Conservation (phyloP, 1,284 basidiomycete genomes). For the Ganoderma boninense region DNA sequence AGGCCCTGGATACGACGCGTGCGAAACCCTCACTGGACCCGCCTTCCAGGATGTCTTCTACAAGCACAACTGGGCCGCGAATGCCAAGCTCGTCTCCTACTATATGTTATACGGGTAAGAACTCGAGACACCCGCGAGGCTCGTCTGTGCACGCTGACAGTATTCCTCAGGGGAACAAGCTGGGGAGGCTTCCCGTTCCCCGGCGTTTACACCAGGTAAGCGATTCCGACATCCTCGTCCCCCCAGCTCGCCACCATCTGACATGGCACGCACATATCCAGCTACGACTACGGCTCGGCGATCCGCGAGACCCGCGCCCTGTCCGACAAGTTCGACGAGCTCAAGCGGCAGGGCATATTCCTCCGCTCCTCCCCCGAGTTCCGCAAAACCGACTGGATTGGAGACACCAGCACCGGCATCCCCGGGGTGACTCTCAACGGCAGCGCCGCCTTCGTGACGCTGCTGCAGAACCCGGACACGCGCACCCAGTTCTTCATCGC, state of each 20-base stretch:
- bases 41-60: constrained; percentile 82
- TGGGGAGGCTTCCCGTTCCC: constrained; percentile 82
- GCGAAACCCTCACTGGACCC: constrained; percentile 67
- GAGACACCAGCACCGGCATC: constrained; percentile 59
- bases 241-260: neutral
- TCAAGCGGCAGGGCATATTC: constrained; percentile 81
- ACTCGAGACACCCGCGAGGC: no score
- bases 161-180: constrained; percentile 67
- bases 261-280: constrained; percentile 46
- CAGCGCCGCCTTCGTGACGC: constrained; percentile 59
- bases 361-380: constrained; percentile 78
- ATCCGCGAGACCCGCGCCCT: constrained; percentile 77
- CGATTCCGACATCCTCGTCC: neutral
- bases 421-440: constrained; percentile 56
- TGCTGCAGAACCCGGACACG: constrained; percentile 74
- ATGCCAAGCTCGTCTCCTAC: constrained; percentile 79
- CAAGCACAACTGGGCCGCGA: constrained; percentile 77
- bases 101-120: constrained; percentile 81
- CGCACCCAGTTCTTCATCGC: constrained; percentile 73
- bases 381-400: constrained; percentile 79
- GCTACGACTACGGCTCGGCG: constrained; percentile 74
- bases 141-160: neutral
- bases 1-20: constrained; percentile 64
- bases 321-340: constrained; percentile 73
- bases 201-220: constrained; percentile 60